Evolutionary conservation across 257 asterid genomes (phyloP).

Genomic region (Asclepias syriaca): DNA sequence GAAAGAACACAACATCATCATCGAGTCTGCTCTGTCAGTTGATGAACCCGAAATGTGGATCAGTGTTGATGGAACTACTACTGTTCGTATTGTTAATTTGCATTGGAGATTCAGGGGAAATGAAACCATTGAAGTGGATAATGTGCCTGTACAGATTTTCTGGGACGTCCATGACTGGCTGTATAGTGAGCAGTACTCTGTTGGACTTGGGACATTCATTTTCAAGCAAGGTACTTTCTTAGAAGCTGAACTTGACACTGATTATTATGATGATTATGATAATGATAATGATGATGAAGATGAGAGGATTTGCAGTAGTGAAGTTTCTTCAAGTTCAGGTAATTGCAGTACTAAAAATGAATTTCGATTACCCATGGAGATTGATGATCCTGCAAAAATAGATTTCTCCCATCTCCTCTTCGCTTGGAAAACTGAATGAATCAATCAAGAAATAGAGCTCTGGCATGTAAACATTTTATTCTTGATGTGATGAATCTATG

Average conservation of each 20-base stretch:
- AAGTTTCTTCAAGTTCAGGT: not conserved
- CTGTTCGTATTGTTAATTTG: conserved; percentile 54
- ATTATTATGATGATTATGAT: not conserved
- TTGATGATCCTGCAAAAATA: conserved; percentile 22
- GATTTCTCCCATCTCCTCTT: conserved; percentile 66
- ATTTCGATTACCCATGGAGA: conserved; percentile 12
- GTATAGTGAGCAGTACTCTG: conserved; percentile 27
- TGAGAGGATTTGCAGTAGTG: conserved; percentile 12
- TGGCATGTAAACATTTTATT: not conserved
- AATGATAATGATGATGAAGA: too few species aligned
- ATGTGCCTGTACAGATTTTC: conserved; percentile 51
- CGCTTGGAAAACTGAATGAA: conserved; percentile 63
- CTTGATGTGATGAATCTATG: not conserved
- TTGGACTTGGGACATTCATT: conserved; percentile 57
- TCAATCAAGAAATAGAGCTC: too few species aligned
- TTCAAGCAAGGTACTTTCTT: conserved; percentile 38
- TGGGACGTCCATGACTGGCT: conserved; percentile 96
- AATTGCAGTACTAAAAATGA: conserved; percentile 11
- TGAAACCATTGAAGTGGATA: conserved; percentile 58
- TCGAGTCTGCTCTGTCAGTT: conserved; percentile 45
- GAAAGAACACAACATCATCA: conserved; percentile 57
- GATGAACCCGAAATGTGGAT: conserved; percentile 84
- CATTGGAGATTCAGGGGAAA: conserved; percentile 94
- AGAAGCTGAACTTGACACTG: conserved; percentile 18
- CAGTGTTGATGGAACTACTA: conserved; percentile 61